Evolutionary conservation across 352 stramenopile genomes (phyloP).

Genomic region (Globisporangium recalcitrans): DNA sequence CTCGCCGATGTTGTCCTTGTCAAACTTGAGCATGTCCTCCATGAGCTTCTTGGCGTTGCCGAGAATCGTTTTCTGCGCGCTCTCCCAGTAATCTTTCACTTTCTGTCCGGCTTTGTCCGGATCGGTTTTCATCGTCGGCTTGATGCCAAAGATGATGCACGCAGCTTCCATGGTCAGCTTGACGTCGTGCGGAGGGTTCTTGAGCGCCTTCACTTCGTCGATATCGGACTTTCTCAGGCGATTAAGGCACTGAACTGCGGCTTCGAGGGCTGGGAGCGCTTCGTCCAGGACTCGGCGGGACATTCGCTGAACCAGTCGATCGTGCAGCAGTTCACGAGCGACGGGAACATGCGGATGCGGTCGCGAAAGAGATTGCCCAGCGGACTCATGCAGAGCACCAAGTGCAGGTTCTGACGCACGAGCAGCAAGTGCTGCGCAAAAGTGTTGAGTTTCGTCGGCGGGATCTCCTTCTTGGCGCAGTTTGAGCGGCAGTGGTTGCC

Average conservation of each 20-base stretch:
- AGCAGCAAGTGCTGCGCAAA: constrained; percentile 92
- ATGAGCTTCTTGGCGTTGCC: constrained; percentile 87
- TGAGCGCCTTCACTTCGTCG: constrained; percentile 89
- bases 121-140: constrained; percentile 83
- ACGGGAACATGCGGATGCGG: constrained; percentile 89
- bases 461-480: constrained; percentile 88
- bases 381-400: constrained; percentile 92
- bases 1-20: constrained; percentile 87
- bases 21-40: constrained; percentile 88
- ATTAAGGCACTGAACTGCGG: constrained; percentile 90
- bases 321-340: constrained; percentile 85
- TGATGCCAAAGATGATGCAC: constrained; percentile 94
- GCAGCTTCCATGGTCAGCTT: constrained; percentile 89
- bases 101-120: constrained; percentile 90
- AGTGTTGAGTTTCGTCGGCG: constrained; percentile 92
- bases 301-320: constrained; percentile 90
- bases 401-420: constrained; percentile 89
- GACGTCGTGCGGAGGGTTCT: constrained; percentile 84
- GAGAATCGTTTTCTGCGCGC: constrained; percentile 82
- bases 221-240: constrained; percentile 92
- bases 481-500: constrained; percentile 86
- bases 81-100: constrained; percentile 88
- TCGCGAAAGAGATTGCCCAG: constrained; percentile 88
- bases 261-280: constrained; percentile 88
- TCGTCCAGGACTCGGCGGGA: constrained; percentile 90